A percentile compares a stretch with the other conserved stretches of the same genome.
phyloP scores from a whole-genome alignment of 352 stramenopile species.

The Phytophthora lateralis region DNA sequence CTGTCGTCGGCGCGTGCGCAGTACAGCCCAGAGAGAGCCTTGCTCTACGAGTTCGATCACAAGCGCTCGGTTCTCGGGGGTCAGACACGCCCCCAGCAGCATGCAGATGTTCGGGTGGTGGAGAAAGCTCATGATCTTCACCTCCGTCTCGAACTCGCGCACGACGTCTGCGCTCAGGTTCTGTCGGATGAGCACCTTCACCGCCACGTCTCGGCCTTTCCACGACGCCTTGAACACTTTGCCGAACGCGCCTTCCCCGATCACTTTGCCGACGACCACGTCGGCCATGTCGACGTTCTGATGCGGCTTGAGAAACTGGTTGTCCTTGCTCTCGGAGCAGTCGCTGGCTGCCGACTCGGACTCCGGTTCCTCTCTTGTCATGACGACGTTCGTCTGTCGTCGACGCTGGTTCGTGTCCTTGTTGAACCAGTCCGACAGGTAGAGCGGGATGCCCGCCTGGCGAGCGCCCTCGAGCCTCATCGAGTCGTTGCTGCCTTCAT shows the following conservation, averaged over 20 bases:
- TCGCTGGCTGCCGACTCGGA: conserved; percentile 21
- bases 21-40: conserved; percentile 93
- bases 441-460: conserved; percentile 66
- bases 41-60: conserved; percentile 95
- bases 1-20: conserved; percentile 62
- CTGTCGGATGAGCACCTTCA: conserved; percentile 80
- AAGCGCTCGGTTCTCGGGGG: conserved; percentile 92
- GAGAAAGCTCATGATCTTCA: conserved; percentile 90
- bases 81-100: conserved; percentile 94
- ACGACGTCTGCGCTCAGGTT: conserved; percentile 72
- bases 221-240: conserved; percentile 77
- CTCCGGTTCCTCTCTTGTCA: conserved; percentile 31
- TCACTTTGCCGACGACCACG: conserved; percentile 55
- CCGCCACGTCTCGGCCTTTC: conserved; percentile 58
- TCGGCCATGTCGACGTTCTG: conserved; percentile 70
- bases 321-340: conserved; percentile 15
- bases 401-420: conserved; percentile 27
- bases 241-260: conserved; percentile 82
- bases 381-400: conserved; percentile 37
- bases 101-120: conserved; percentile 97
- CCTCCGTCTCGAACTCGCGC: conserved; percentile 80
- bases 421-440: conserved; percentile 58
- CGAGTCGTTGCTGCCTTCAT: conserved; percentile 48
- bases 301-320: conserved; percentile 44
- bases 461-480: conserved; percentile 59